Conservation (phyloP, 805 yeast species). For the Schwanniomyces polymorphus region DNA sequence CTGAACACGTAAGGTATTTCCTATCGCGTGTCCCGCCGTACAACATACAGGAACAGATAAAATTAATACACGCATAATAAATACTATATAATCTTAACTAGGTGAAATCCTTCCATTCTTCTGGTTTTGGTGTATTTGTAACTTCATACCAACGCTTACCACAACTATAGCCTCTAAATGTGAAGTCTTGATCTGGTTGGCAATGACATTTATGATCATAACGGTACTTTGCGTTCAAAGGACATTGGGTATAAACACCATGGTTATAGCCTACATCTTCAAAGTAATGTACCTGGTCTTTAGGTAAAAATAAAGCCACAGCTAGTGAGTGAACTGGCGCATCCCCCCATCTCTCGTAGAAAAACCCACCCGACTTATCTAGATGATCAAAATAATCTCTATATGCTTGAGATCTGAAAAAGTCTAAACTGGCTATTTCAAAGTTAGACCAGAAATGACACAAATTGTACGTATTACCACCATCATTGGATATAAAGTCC, state of each 20-base stretch:
- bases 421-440: constrained; percentile 71
- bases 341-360: constrained; percentile 93
- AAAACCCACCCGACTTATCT: constrained; percentile 87
- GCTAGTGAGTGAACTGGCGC: constrained; percentile 92
- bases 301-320: constrained; percentile 72
- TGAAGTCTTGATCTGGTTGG: constrained; percentile 63
- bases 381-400: constrained; percentile 66
- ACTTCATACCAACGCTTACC: constrained; percentile 31
- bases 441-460: constrained; percentile 94
- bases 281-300: constrained; percentile 69
- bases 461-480: constrained; percentile 68
- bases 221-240: constrained; percentile 56
- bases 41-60: not conserved
- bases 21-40: not conserved
- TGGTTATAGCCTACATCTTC: constrained; percentile 80
- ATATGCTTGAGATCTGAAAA: constrained; percentile 78
- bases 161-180: constrained; percentile 35
- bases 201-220: constrained; percentile 62
- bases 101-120: constrained; percentile 22
- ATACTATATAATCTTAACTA: not conserved
- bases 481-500: constrained; percentile 69
- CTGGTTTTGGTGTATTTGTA: constrained; percentile 29
- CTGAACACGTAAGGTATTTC: constrained; percentile 1
- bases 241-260: constrained; percentile 74
- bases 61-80: not conserved